Evolutionary conservation across 495 filamentous ascomycete genomes (phyloP), one percentile per base, ranked within the genome.

Genomic region (Penicillium riverlandense): DNA sequence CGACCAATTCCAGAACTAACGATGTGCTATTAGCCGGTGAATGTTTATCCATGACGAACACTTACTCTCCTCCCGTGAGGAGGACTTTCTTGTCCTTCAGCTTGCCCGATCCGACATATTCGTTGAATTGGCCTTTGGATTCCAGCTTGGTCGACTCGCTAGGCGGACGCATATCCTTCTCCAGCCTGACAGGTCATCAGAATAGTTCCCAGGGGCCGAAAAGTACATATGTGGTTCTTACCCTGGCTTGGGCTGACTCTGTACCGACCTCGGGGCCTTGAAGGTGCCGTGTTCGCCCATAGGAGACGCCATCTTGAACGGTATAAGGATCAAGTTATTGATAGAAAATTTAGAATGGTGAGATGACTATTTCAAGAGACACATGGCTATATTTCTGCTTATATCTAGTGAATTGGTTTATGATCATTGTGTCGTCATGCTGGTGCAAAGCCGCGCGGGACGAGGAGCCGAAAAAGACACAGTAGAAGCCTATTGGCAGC

Each of bases 21-120:
- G 2, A 22, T 22, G 22, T 15, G 3, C 9, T 15, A 8, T 41
- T 11, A 45, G 33, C 39, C 27, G 37, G 32, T 31, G 8, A 22
- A 41, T 8, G 12, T 13, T 10, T 11, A n/a, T 7, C n/a, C 6
- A 11, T 29, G 38, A 2, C 1, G 6, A 9, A 35, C 11, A 34
- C 68, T 40, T 56, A 74, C 62, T 80, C 77, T 35, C 76, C 72
- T 22, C 75, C 76, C 1, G 74, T 79, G 48, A 80, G 74, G 12
- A 78, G 44, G 3, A 65, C 70, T 28, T 66, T 72, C 45, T 63
- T 67, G 10, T 62, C 73, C 29, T 60, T 61, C 13, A 80, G 59
- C 40, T 77, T 77, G 5, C 63, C 66, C 8, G 62, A 59, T 5
- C 66, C 63, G 6, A 43, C 36, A 55, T 75, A 75, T 40, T 74